Evolutionary conservation across 2,329 filamentous ascomycete species (phyloP), one percentile per base, ranked within the genome.

Genomic region (Fusarium papillatum): DNA sequence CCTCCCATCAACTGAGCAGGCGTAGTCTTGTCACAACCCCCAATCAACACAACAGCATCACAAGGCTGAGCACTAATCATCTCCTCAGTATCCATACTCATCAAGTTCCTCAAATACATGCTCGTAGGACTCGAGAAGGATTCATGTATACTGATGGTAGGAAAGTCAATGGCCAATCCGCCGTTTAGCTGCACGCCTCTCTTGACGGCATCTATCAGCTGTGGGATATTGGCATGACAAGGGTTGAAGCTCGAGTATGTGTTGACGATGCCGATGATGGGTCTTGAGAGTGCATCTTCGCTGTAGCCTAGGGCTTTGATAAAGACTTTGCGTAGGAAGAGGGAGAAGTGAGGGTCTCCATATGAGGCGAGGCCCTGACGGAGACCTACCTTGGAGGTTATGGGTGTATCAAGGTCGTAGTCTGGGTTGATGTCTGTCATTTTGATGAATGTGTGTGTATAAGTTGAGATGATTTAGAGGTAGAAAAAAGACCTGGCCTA

Each of bases 21-120:
- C 0, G 92, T 91, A 0, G 93, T 95, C 83, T 95, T 95, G 79
- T 95, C 93, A 76, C 93, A 95, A 91, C 91, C 93, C 60, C 93
- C 93, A 76, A 95, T 92, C 74, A 93, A 86, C 17, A 94, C 88
- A 13, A 91, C 90, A 0, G 91, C 90, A 82, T 95, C 93, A 19
- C 93, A 87, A 1, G 93, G 93, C 82, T 95, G 93, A 0, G 93
- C 93, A 53, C 86, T 86, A 65, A 95, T 91, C 93, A 95, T 95
- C 84, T 95, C 93, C 81, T 95, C 93, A 0, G 93, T 95, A 79
- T 95, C 93, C 92, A 95, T 94, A 75, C 91, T 93, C 93, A 95
- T 95, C 68, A 95, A 79, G 75, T 95, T 95, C 38, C 93, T 84
- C 60, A 95, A 80, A 67, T 91, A 95, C 93, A 95, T 95, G 83